Base-by-base conservation (phyloP, 805 yeast genomes). In the Lipomyces oligophaga region DNA sequence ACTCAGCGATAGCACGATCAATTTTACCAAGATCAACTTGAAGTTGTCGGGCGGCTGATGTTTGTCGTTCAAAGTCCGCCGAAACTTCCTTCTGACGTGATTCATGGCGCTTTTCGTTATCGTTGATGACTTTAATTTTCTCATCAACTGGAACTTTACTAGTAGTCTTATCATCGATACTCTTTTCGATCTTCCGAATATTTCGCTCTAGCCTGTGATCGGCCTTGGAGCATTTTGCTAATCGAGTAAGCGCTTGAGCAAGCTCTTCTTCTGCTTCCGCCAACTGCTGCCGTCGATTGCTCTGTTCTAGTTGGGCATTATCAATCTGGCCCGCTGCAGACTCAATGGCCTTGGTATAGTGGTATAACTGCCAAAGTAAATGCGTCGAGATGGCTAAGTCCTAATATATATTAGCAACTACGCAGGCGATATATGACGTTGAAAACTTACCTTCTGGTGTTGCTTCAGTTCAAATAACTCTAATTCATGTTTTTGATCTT, bases 401-500 rank as follows among this genome's bases (percentile, higher is more conserved):
- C 38, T 57, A 47, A 35, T 25, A 22, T 13, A 22, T 25, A 22
- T 47, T 28, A 40, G 40, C 15, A 26, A 6, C 2, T n/a, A 13
- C 30, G 16, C 3, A 43, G 30, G 2, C 19, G 21, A 19, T 11
- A 16, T 22, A 13, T n/a, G 7, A 21, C 19, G 8, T 15, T 19
- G 19, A 15, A 30, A 22, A 25, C 19, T 64, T 8, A 69, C 64
- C 55, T 75, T 77, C 54, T 78, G 79, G 1, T 63, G 64, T 4
- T 79, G 60, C 58, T 77, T 80, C 27, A 67, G 62, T 54, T 81
- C 82, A 63, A 79, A 87, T 46, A 74, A 68, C 47, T 80, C 84
- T 38, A 83, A 83, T 62, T 87, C 93, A 4, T 70, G 70, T 57
- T 82, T 73, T 61, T 87, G 95, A 49, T 79, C 86, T 55, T 78